Conservation (phyloP, 495 filamentous ascomycete species). For the Aspergillus nanangensis region DNA sequence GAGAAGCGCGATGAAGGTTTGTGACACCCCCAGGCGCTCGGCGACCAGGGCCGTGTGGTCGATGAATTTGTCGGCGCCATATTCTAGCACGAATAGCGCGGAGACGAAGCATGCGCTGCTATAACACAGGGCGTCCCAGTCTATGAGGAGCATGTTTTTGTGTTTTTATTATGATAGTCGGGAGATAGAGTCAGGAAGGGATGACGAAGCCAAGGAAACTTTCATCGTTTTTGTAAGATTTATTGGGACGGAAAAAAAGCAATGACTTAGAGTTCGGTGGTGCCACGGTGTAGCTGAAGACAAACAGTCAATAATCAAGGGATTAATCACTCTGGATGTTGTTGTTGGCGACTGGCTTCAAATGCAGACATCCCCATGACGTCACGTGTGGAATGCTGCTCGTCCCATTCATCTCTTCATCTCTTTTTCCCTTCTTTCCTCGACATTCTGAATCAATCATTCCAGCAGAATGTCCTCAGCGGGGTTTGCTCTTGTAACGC, state of each 20-base stretch:
- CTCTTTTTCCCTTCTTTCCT: not conserved
- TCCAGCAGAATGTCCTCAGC: not conserved
- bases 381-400: not conserved
- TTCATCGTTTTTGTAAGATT: too few relatives aligned
- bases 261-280: not conserved
- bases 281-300: too few relatives aligned
- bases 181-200: not conserved
- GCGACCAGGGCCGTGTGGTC: constrained; percentile 42
- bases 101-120: not conserved
- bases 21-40: constrained; percentile 33
- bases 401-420: not conserved
- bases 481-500: constrained; percentile 38
- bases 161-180: not conserved
- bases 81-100: not conserved
- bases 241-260: not conserved
- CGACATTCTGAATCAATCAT: not conserved
- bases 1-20: constrained; percentile 40
- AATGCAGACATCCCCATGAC: too few relatives aligned
- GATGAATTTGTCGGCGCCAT: not conserved
- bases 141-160: not conserved
- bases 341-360: too few relatives aligned
- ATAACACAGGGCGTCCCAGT: not conserved
- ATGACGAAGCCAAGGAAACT: too few relatives aligned
- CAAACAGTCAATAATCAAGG: too few relatives aligned
- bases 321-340: not conserved